phyloP scores from a whole-genome alignment of 768 basidiomycete genomes.

The Xerocomellus dryophilus region DNA sequence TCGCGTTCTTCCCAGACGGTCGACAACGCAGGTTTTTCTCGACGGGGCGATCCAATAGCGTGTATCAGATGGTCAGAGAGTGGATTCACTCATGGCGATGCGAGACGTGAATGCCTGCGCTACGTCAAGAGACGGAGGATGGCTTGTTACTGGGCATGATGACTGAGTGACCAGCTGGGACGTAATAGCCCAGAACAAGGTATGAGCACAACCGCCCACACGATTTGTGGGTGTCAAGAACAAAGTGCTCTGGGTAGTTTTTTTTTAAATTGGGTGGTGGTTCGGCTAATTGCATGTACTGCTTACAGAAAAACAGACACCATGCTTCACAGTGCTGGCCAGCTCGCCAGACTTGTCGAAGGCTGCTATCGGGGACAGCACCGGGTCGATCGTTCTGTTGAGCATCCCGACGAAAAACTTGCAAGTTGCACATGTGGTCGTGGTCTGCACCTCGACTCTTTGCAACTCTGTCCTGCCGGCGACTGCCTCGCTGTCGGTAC shows the following conservation, averaged over 20 bases:
- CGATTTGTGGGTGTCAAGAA: background rate
- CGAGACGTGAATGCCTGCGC: background rate
- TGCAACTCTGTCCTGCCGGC: background rate
- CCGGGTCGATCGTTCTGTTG: background rate
- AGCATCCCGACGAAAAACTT: background rate
- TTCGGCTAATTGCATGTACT: background rate
- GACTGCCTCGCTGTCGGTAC: background rate
- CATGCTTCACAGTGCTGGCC: background rate
- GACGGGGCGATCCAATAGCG: background rate
- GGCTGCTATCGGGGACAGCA: background rate
- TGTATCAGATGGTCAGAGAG: slow-evolving; percentile 1
- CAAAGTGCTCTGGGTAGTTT: background rate
- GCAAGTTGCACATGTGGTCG: background rate
- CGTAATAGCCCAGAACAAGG: background rate
- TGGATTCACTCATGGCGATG: background rate
- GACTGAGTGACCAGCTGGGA: background rate
- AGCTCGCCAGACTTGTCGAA: background rate
- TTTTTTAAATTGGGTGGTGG: too few relatives aligned
- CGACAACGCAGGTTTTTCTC: slow-evolving; percentile 3
- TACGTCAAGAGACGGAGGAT: background rate
- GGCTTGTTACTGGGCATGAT: background rate
- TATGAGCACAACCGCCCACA: background rate
- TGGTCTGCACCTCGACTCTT: background rate
- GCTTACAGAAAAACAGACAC: background rate
- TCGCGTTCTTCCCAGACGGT: background rate